phyloP scores from a whole-genome alignment of 2,329 filamentous ascomycete genomes.

The Diaporthe ampelina region DNA sequence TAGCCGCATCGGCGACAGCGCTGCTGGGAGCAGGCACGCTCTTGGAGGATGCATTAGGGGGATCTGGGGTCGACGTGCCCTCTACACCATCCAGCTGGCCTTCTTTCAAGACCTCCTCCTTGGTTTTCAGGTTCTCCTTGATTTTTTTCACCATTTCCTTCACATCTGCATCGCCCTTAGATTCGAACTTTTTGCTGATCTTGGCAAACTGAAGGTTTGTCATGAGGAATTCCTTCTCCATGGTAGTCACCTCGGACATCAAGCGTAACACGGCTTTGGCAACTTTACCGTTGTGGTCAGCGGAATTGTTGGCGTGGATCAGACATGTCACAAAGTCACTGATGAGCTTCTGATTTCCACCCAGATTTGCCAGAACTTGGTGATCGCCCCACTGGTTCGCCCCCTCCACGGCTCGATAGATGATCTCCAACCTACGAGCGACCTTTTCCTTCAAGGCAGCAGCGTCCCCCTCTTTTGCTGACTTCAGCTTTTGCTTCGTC shows the following conservation, averaged over 20 bases:
- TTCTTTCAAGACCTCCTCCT: slow-evolving; percentile 45
- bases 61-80: slow-evolving; percentile 41
- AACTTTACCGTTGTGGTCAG: slow-evolving; percentile 66
- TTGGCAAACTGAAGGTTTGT: slow-evolving; percentile 77
- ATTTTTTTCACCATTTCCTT: slow-evolving; percentile 70
- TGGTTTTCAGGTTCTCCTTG: slow-evolving; percentile 47
- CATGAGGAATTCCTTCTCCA: slow-evolving; percentile 69
- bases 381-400: slow-evolving; percentile 68
- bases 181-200: slow-evolving; percentile 73
- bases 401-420: slow-evolving; percentile 66
- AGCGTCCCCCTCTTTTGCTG: slow-evolving; percentile 56
- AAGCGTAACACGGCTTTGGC: slow-evolving; percentile 71
- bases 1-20: slow-evolving; percentile 40
- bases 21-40: slow-evolving; percentile 4
- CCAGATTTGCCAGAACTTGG: slow-evolving; percentile 69
- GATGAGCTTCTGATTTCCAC: slow-evolving; percentile 69
- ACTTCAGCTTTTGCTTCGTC: slow-evolving; percentile 60
- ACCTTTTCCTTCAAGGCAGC: slow-evolving; percentile 57
- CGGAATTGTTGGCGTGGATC: slow-evolving; percentile 66
- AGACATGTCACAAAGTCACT: slow-evolving; percentile 67
- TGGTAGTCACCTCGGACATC: slow-evolving; percentile 73
- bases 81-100: slow-evolving; percentile 46
- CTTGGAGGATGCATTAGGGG: slow-evolving; percentile 25
- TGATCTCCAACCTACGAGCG: slow-evolving; percentile 60
- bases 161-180: slow-evolving; percentile 75